Base-by-base conservation (phyloP, 345 rosid species). In the Boechera retrofracta region DNA sequence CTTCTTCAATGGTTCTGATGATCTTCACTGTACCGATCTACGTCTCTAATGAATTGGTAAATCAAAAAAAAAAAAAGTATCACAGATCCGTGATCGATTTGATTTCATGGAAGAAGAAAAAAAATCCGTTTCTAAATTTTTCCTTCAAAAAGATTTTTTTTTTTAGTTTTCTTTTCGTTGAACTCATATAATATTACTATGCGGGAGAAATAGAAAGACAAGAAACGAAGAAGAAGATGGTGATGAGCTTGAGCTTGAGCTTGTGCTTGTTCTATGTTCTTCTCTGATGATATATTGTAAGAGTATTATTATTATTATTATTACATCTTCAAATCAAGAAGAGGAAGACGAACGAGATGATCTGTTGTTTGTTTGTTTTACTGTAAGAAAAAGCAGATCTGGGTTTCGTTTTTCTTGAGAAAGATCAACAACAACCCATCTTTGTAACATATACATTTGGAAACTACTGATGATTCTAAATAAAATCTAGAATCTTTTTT, bases 1-100 rank as follows among this genome's bases (percentile, higher is more conserved):
- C 31, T 88, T 80, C 72, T 82, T 82, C 53, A 24, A 49, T 58
- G 84, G 83, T 35, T 82, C 79, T 45, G 91, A 85, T 77, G 92
- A 87, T 85, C 88, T 88, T 67, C 88, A 74, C 67, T 85, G 89
- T 69, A 91, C 98, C 64, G 92, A 86, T 53, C 79, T 94, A 56
- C 87, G 97, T 74, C 97, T 94, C 64, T 94, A 39, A 83, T 73
- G 74, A 36, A 33, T 15, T 11, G 69, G 69, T 62, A 51, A 61
- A 9, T 4, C 10, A 2, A 31, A 45, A 28, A 28, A 26, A 1
- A 47, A 4, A 5, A 6, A 28, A 28, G 7, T 0, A 35, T 16
- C 51, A 55, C 63, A 44, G 66, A 77, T 77, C 75, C 47, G 65
- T 69, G 57, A 74, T 74, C 15, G 29, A 33, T 16, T 69, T 36